Percentiles rank a stretch among this genome's conserved stretches.
These are phyloP conservation scores for Didymella sp. DNA, from an alignment of 2,329 filamentous ascomycete genomes.

Conservation along the genomic window DNA sequence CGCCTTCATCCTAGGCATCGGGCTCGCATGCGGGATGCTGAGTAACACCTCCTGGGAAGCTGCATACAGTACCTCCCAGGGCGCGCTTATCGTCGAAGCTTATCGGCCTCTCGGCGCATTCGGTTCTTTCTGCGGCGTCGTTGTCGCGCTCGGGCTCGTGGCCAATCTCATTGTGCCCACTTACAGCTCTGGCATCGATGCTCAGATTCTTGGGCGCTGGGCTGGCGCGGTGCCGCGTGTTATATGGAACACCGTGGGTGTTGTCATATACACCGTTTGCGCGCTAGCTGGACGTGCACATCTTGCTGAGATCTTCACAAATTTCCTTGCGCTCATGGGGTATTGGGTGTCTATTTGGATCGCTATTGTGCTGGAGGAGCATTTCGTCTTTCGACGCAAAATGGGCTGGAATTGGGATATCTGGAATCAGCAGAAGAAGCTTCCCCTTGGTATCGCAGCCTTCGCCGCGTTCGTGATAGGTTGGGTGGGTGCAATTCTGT, in stretches of 20 bases:
- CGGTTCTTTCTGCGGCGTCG: conserved; percentile 70
- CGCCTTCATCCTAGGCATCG: conserved; percentile 67
- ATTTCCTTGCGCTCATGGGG: conserved; percentile 73
- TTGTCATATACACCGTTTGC: conserved; percentile 69
- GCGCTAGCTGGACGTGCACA: conserved; percentile 67
- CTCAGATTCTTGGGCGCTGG: conserved; percentile 69
- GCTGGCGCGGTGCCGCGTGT: conserved; percentile 66
- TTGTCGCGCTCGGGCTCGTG: conserved; percentile 69
- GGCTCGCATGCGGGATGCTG: conserved; percentile 65
- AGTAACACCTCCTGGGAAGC: conserved; percentile 61
- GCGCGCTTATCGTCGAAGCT: conserved; percentile 69
- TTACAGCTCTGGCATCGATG: conserved; percentile 69
- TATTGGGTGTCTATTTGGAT: conserved; percentile 74
- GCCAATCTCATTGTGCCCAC: conserved; percentile 71
- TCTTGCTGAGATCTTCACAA: conserved; percentile 70
- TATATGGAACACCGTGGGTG: conserved; percentile 68
- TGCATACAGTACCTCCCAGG: conserved; percentile 66
- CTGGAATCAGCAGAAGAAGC: conserved; percentile 65
- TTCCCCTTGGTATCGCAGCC: conserved; percentile 69
- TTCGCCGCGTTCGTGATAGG: conserved; percentile 67
- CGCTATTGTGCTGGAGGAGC: conserved; percentile 67
- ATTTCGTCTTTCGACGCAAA: conserved; percentile 65
- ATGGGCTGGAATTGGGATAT: conserved; percentile 64
- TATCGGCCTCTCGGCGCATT: conserved; percentile 67
- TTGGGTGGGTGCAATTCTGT: conserved; percentile 69